Conservation (phyloP, 441 rosid species). For the Erodium trifolium region DNA sequence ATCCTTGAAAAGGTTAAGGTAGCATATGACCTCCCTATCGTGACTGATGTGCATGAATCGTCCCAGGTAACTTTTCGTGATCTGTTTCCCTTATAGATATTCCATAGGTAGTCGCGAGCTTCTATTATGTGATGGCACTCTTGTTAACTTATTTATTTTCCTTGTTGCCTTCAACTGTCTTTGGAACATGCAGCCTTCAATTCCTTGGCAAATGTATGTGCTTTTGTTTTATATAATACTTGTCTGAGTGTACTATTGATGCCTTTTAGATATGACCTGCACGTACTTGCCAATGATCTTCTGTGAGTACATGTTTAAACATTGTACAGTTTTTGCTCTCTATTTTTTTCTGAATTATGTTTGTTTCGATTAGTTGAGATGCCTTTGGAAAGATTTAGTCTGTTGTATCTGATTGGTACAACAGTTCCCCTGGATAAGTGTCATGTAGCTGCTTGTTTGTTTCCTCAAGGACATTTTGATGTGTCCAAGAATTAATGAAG, state of each 20-base stretch:
- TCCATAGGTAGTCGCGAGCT: neutral
- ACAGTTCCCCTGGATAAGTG: no score
- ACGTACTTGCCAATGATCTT: neutral
- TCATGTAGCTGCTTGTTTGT: no score
- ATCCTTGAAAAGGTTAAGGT: constrained; percentile 83
- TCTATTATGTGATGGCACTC: constrained; percentile 1
- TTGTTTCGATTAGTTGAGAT: no score
- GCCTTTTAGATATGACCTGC: neutral
- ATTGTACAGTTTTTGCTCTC: neutral
- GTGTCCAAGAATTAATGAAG: no score
- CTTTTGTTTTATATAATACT: neutral
- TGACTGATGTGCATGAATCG: constrained; percentile 83
- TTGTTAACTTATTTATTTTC: neutral
- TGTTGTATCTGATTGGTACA: no score
- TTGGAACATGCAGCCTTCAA: neutral
- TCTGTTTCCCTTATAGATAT: constrained; percentile 1
- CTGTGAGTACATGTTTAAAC: neutral
- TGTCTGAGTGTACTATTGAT: neutral
- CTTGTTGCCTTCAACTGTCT: neutral
- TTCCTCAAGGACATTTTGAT: no score
- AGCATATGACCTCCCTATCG: constrained; percentile 64
- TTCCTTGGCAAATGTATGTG: neutral
- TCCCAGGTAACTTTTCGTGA: constrained; percentile 41
- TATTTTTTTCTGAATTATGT: neutral
- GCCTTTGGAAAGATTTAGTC: no score